Base-by-base conservation (phyloP, 768 basidiomycete genomes). In the Lactarius sanguifluus region DNA sequence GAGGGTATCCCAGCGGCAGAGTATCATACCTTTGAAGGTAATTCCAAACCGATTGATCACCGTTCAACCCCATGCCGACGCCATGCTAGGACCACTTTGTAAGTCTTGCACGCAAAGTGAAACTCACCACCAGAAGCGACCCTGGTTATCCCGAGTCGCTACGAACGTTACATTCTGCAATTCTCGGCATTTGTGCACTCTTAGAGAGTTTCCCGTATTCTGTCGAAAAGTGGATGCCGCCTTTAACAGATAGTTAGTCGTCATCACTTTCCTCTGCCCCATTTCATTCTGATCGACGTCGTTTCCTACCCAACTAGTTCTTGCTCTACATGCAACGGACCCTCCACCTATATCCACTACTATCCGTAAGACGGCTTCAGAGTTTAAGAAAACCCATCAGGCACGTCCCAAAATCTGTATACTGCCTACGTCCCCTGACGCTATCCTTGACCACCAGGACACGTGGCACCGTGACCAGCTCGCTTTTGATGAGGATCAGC, bases 381-480 rank as follows among this genome's bases (percentile, higher is more conserved):
- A 92, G 73, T 92, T 91, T 76, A 92, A 91, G 77, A 91, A 90
- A 72, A 80, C 79, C n/a, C 78, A 79, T 71, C 76, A 77, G 76
- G 76, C 73, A 58, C 58, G 67, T 67, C 57, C 34, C 30, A 32
- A 20, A 43, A 32, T 23, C 50, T 30, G 7, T 18, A 30, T 47
- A 15, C 13, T 40, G 23, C 61, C 12, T 45, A 41, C n/a, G 54
- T n/a, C 50, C 12, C 20, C 40, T 57, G n/a, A 64, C 25, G 6
- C 12, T 45, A 23, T 2, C 8, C 18, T 59, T 54, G 66, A 25
- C 47, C 70, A 69, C 58, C 74, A 94, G 88, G 94, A 96, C 74
- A 93, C 91, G 41, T 94, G 92, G 92, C 91, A 92, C 73, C 91
- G 90, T 72, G 94, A 96, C 76, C 91, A 94, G 73, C 81, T 85